Conservation (phyloP, 306 rosid genomes). For the Leucaena leucocephala region DNA sequence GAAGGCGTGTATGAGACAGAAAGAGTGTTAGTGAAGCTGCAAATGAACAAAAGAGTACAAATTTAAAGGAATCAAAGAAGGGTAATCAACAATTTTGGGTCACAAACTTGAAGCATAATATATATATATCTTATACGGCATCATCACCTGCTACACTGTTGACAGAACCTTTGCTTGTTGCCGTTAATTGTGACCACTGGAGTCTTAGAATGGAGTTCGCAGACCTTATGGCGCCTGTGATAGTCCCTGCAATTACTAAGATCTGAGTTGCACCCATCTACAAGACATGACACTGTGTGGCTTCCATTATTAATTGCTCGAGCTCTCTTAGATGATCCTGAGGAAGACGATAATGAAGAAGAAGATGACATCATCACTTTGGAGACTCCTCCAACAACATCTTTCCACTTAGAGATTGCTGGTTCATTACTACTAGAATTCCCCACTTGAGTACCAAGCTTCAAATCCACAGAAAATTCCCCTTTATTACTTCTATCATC, state of each 20-base stretch:
- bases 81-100: slow-evolving; percentile 18
- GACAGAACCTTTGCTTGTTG: slow-evolving; percentile 89
- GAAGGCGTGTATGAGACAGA: background rate
- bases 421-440: slow-evolving; percentile 40
- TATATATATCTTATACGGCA: slow-evolving; percentile 14
- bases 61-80: slow-evolving; percentile 23
- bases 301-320: slow-evolving; percentile 45
- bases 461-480: slow-evolving; percentile 83
- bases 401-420: slow-evolving; percentile 45
- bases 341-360: slow-evolving; percentile 38
- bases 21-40: slow-evolving; percentile 36
- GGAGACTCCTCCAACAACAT: slow-evolving; percentile 44
- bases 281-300: slow-evolving; percentile 75
- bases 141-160: slow-evolving; percentile 89
- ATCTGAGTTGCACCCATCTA: slow-evolving; percentile 87
- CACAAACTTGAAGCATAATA: background rate
- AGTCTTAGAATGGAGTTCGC: slow-evolving; percentile 91
- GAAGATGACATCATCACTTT: slow-evolving; percentile 39
- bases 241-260: slow-evolving; percentile 87
- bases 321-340: slow-evolving; percentile 59
- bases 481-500: slow-evolving; percentile 43
- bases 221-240: slow-evolving; percentile 96
- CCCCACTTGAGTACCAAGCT: slow-evolving; percentile 72
- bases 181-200: slow-evolving; percentile 82
- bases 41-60: slow-evolving; percentile 34